Conservation (phyloP, 768 basidiomycete genomes). For the Lyophyllum semitale region DNA sequence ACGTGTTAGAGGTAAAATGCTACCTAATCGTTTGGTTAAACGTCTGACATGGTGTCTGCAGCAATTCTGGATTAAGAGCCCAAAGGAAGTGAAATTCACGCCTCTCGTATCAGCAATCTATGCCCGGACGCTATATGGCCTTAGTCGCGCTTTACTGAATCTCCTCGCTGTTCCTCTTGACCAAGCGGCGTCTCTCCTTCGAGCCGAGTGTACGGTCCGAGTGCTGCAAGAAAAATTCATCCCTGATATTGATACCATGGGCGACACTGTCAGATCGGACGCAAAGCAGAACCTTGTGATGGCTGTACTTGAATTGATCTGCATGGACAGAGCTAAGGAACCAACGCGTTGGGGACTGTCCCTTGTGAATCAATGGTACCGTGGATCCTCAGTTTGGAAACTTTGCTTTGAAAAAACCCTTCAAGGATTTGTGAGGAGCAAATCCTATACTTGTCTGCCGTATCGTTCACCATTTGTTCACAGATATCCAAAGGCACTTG, state of each 20-base stretch:
- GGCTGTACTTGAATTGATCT: conserved; percentile 43
- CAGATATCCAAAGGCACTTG: conserved; percentile 45
- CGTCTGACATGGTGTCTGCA: conserved; percentile 20
- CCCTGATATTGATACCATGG: conserved; percentile 47
- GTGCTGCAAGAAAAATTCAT: conserved; percentile 49
- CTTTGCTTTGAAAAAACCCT: conserved; percentile 40
- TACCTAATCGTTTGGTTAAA: background rate
- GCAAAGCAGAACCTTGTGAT: conserved; percentile 40
- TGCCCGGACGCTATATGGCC: conserved; percentile 43
- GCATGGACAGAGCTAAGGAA: conserved; percentile 26
- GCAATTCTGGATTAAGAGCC: conserved; percentile 52
- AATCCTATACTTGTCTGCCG: background rate
- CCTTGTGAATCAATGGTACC: conserved; percentile 41
- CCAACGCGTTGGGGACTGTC: conserved; percentile 31
- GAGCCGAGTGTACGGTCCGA: conserved; percentile 33
- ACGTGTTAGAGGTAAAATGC: conserved; percentile 48
- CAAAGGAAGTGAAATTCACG: conserved; percentile 33
- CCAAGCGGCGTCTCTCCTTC: conserved; percentile 11
- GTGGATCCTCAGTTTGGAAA: conserved; percentile 41
- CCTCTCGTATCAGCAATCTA: conserved; percentile 49
- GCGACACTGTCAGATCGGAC: conserved; percentile 27
- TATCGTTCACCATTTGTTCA: background rate
- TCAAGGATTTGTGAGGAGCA: conserved; percentile 39
- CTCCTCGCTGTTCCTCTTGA: conserved; percentile 21
- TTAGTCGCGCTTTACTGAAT: conserved; percentile 26